These are phyloP conservation scores for Diaporthe ampelina DNA, from an alignment of 2,329 filamentous ascomycete species.

Conservation along the genomic window DNA sequence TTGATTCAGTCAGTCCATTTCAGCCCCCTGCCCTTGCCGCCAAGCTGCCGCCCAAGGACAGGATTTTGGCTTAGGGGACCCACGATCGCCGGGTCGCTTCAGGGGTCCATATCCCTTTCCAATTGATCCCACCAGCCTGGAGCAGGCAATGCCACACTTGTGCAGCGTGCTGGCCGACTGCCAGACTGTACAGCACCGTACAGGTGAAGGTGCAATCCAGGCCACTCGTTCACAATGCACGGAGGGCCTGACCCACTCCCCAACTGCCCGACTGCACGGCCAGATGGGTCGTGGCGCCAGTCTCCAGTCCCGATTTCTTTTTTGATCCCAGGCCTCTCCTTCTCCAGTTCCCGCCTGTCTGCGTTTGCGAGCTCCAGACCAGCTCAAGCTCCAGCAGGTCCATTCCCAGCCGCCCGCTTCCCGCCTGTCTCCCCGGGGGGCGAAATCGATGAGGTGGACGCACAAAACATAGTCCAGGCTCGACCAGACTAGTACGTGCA, in stretches of 20 bases:
- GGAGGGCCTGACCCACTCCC: not conserved
- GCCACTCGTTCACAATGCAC: conserved; percentile 6
- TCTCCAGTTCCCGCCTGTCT: conserved; percentile 20
- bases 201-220: conserved; percentile 1
- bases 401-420: conserved; percentile 27
- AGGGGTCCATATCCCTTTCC: conserved; percentile 32
- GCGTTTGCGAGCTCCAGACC: conserved; percentile 14
- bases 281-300: conserved; percentile 34
- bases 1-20: conserved; percentile 21
- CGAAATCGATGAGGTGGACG: conserved; percentile 27
- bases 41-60: conserved; percentile 28
- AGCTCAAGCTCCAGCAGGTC: conserved; percentile 29
- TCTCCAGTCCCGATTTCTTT: conserved; percentile 36
- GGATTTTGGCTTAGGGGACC: conserved; percentile 25
- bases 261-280: conserved; percentile 14
- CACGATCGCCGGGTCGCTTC: conserved; percentile 32
- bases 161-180: not conserved
- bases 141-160: conserved; percentile 23
- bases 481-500: conserved; percentile 15
- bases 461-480: conserved; percentile 4
- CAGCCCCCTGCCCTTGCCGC: conserved; percentile 26
- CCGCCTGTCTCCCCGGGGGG: conserved; percentile 19
- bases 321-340: conserved; percentile 40
- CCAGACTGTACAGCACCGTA: conserved; percentile 10
- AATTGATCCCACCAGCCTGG: conserved; percentile 31